Base-by-base conservation (phyloP, 1,284 basidiomycete species). In the Volvariella surrecta region DNA sequence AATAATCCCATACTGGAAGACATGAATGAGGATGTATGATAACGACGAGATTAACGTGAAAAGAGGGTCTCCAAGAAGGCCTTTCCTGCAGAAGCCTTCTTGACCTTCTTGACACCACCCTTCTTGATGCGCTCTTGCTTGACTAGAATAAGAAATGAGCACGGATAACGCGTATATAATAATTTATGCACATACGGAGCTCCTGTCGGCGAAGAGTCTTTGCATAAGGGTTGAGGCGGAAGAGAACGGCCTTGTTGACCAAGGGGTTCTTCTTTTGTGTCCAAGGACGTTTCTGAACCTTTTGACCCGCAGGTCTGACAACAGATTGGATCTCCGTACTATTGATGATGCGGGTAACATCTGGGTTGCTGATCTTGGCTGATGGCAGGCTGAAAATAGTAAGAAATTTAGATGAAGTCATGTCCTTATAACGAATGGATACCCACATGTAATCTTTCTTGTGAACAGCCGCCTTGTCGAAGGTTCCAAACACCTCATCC, bases 181-280 rank as follows among this genome's bases (percentile, higher is more conserved):
- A 28, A 34, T 39, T 28, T 38, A 40, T 32, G 34, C 30, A 84
- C 85, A 47, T 64, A 89, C 84, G 73, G 52, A 93, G 68, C 63
- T 94, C 89, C 63, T 92, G 87, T 59, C 86, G 76, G 65, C 89
- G 85, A 59, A 92, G 67, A 45, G 86, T 87, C 80, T 94, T 96
- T 61, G 95, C 95, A 72, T 99, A 99, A 45, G 96, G 96, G 82
- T 99, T 99, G 71, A 99, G 81, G 58, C 94, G 86, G 92, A 95
- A 97, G 63, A 99, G 82, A 58, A 97, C 76, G 49, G 80, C 87
- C 74, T 90, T 93, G 89, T 99, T 99, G 71, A 82, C 70, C 60
- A 96, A 81, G 47, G 95, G 93, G 79, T 98, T 98, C 89, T 98
- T 98, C 88, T 94, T 94, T 76, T 98, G 95, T 53, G 92, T 93